Conservation (phyloP, 139 green algal species). For the Chlamydomonas eustigma region DNA sequence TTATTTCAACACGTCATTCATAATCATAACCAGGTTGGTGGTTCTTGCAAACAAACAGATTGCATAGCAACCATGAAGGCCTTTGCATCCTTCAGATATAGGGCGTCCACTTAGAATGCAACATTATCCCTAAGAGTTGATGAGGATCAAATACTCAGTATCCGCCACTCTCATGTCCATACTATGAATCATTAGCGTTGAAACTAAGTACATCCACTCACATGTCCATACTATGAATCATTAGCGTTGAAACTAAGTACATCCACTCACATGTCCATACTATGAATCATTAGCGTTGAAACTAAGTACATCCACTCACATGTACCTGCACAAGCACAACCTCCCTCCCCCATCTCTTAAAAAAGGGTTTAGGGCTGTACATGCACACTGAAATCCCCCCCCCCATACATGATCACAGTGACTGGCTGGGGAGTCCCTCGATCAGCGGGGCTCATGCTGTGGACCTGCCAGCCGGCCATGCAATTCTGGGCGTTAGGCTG, state of each 20-base stretch:
- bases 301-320: neutral
- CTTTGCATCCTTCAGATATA: no score
- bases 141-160: no score
- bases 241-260: neutral
- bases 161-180: no score
- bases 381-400: neutral
- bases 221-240: neutral
- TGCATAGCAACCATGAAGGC: no score
- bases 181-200: neutral
- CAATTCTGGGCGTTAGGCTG: neutral
- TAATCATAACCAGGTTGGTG: no score
- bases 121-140: no score
- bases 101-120: no score
- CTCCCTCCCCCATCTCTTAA: neutral
- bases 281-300: neutral
- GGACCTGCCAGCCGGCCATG: neutral
- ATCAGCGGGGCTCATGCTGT: neutral
- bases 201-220: neutral
- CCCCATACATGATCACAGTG: neutral
- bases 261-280: neutral
- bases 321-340: neutral
- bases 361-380: neutral
- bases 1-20: no score
- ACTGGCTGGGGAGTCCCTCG: slow-evolving; percentile 2
- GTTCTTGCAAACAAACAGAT: no score